Conservation (phyloP, 176 grass and related monocot genomes). For the bread wheat (Triticum aestivum) region DNA sequence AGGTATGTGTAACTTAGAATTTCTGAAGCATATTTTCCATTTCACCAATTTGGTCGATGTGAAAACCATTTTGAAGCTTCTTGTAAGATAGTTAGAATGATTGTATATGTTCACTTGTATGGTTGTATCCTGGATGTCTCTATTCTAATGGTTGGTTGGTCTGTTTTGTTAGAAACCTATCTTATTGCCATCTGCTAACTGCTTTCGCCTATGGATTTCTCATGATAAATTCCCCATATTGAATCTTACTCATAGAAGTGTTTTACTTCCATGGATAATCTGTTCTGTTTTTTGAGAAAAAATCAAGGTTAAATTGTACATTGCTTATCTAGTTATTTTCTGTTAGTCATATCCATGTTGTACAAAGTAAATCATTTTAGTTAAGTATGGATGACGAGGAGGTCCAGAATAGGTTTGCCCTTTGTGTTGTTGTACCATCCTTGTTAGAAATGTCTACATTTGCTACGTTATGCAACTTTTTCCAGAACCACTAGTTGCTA, state of each 20-base stretch:
- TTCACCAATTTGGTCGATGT: not conserved
- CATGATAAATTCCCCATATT: not conserved
- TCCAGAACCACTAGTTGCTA: slow-evolving; percentile 24
- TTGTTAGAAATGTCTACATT: not conserved
- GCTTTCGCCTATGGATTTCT: not conserved
- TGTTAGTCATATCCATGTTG: not conserved
- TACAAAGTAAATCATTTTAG: not conserved
- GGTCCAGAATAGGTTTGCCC: not conserved
- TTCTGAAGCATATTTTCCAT: slow-evolving; percentile 10
- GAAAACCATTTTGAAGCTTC: not conserved
- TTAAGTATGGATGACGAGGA: slow-evolving; percentile 24
- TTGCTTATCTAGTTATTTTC: slow-evolving; percentile 7
- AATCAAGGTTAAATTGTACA: not conserved
- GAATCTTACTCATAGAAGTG: slow-evolving; percentile 1
- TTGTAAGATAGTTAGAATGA: not conserved
- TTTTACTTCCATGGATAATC: not conserved
- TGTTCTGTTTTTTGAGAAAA: not conserved
- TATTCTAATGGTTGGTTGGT: not conserved
- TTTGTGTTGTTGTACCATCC: not conserved
- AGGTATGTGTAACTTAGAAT: slow-evolving; percentile 50
- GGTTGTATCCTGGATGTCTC: not conserved
- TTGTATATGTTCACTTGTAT: not conserved
- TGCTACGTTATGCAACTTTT: not conserved
- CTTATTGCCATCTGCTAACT: not conserved
- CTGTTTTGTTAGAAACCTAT: not conserved